These are phyloP conservation scores for Cryptosporidium xiaoi DNA, from an alignment of 169 alveolate species.

Conservation along the genomic window DNA sequence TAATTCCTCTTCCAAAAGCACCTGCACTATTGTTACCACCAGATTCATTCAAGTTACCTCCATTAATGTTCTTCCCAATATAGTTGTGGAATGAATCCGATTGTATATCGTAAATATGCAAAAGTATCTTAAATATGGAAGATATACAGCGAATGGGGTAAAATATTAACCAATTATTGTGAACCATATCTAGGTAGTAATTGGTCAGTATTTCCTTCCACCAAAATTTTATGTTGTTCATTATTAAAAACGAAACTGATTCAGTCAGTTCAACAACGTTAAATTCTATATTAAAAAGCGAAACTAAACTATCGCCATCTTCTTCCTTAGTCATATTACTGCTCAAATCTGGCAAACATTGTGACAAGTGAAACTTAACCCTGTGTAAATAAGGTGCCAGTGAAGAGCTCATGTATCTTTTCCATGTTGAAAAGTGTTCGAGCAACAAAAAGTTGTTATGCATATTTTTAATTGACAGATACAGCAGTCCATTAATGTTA, in stretches of 20 bases:
- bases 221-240: conserved; percentile 42
- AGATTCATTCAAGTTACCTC: too few relatives aligned
- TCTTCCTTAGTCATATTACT: not conserved
- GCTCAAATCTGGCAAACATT: not conserved
- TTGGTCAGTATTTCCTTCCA: conserved; percentile 67
- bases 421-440: conserved; percentile 72
- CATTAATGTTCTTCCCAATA: conserved; percentile 24
- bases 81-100: conserved; percentile 52
- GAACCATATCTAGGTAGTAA: conserved; percentile 60
- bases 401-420: conserved; percentile 52
- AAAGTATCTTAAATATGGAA: conserved; percentile 43
- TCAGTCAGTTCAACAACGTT: conserved; percentile 52
- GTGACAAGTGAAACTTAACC: conserved; percentile 15
- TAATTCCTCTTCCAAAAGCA: not conserved
- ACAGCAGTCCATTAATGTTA: conserved; percentile 44
- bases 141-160: conserved; percentile 55
- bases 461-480: conserved; percentile 58
- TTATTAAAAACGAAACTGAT: conserved; percentile 34
- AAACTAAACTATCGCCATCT: not conserved
- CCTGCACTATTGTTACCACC: not conserved
- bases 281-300: not conserved
- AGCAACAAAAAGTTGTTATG: conserved; percentile 47
- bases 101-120: conserved; percentile 60
- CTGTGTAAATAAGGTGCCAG: conserved; percentile 41
- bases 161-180: conserved; percentile 61